Evolutionary conservation across 192 early-diverging fungal genomes (phyloP), one percentile per base, ranked within the genome.

Genomic region (Coemansia sp.): DNA sequence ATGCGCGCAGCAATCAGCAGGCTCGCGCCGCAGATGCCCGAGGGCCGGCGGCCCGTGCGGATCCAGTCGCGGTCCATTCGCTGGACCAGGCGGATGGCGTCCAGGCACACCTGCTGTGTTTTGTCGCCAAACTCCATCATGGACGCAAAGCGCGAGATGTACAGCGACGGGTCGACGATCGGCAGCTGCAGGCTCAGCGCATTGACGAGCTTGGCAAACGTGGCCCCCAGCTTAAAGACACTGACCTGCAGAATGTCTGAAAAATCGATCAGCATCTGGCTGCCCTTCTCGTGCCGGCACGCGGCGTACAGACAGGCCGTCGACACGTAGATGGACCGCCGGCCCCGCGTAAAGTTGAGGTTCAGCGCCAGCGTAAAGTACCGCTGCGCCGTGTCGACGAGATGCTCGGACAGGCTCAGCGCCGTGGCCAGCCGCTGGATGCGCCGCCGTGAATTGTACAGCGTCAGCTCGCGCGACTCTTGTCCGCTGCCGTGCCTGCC

Each of bases 41-140:
- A 81, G 4, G 94, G 94, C 4, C 91, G 81, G 45, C 95, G 81
- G 32, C 95, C 95, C 0, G 80, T 85, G 46, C 82, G 71, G 46
- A 97, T 90, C 93, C 93, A 98, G 74, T 97, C 94, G 17, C 94
- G 81, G 47, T 92, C 86, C 92, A 98, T 93, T 26, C 95, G 76
- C 46, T 85, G 81, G 0, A 89, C 90, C 22, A 98, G 62, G 1
- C 89, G 85, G 7, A 84, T 67, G 2, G 94, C 93, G 52, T 94
- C 90, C 29, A 76, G 54, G 19, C 82, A 82, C 4, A 97, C 92
- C 25, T 79, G 67, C 34, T 82, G 78, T 25, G 82, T 89, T 60
- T 89, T 82, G 37, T 93, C 89, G 25, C 90, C 95, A 81, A 98
- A 95, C 48, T 97, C 94, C 9, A 94, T 67, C 62, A 80, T 74